Evolutionary conservation across 2,329 filamentous ascomycete species (phyloP).

Genomic region (Fusarium sp.): DNA sequence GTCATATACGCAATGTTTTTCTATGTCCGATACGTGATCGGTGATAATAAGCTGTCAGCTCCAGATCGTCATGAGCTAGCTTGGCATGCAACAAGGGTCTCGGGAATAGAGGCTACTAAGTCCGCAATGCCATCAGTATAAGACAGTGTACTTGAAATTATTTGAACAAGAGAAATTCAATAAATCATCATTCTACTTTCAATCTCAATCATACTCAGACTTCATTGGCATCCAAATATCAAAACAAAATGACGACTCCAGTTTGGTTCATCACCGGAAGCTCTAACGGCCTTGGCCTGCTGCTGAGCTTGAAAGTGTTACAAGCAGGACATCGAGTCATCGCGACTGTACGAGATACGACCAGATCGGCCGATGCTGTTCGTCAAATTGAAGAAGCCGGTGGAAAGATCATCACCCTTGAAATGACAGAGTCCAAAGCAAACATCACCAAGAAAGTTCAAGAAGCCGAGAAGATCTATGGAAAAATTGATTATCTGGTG

Average conservation of each 20-base stretch:
- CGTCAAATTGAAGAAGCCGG: slow-evolving; percentile 43
- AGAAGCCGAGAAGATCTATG: slow-evolving; percentile 48
- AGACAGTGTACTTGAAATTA: neutral
- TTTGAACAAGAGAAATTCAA: neutral
- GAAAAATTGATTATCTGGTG: slow-evolving; percentile 64
- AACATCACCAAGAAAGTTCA: slow-evolving; percentile 46
- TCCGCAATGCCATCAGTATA: slow-evolving; percentile 27
- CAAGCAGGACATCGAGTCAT: slow-evolving; percentile 42
- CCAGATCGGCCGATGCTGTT: slow-evolving; percentile 36
- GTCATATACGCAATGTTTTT: neutral
- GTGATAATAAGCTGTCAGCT: slow-evolving; percentile 14
- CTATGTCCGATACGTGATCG: slow-evolving; percentile 27
- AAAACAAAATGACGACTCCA: slow-evolving; percentile 38
- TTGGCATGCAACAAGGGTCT: neutral
- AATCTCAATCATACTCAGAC: too few species aligned
- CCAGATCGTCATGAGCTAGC: slow-evolving; percentile 3
- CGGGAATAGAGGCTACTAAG: slow-evolving; percentile 25
- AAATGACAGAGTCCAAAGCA: slow-evolving; percentile 47
- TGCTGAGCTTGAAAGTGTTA: slow-evolving; percentile 39
- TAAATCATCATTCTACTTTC: neutral
- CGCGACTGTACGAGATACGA: slow-evolving; percentile 36
- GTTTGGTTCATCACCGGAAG: slow-evolving; percentile 48
- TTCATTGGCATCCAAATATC: neutral
- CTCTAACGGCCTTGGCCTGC: slow-evolving; percentile 46
- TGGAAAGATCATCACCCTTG: slow-evolving; percentile 50